Percentiles rank a stretch among this genome's conserved stretches.
These are phyloP conservation scores for Helichrysum umbraculigerum DNA, from an alignment of 129 eudicot species.

Conservation along the genomic window DNA sequence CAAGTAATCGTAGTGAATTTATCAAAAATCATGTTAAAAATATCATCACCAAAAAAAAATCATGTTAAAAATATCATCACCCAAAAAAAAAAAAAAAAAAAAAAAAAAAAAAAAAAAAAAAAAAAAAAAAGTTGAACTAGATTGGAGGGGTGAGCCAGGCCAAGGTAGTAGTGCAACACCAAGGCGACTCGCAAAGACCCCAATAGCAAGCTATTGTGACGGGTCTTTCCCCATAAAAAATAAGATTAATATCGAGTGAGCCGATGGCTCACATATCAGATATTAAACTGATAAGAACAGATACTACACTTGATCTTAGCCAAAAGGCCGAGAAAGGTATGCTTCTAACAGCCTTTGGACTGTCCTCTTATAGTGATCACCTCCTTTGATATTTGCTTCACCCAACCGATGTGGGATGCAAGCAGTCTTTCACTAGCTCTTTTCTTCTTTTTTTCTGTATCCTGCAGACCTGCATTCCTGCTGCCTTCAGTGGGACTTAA, in stretches of 20 bases:
- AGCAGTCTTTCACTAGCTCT: background rate
- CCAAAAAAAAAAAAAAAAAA: too few species aligned
- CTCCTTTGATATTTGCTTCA: background rate
- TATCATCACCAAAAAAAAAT: too few species aligned
- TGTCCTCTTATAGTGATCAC: background rate
- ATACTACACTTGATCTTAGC: conserved; percentile 84
- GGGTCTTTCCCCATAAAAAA: conserved; percentile 32
- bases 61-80: too few species aligned
- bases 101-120: too few species aligned
- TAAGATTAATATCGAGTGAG: conserved; percentile 35
- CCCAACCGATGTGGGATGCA: background rate
- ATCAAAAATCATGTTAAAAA: too few species aligned
- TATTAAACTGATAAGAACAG: conserved; percentile 69
- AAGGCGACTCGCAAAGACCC: background rate
- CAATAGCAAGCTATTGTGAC: conserved; percentile 30
- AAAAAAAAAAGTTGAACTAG: background rate
- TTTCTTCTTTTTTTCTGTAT: too few species aligned
- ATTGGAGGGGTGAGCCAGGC: background rate
- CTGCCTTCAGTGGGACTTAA: too few species aligned
- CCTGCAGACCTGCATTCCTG: too few species aligned
- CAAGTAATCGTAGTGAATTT: too few species aligned
- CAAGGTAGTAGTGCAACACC: background rate
- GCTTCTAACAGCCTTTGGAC: background rate
- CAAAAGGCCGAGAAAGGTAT: conserved; percentile 90
- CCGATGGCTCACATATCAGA: conserved; percentile 38